phyloP scores from a whole-genome alignment of 768 basidiomycete genomes.

The Steccherinum ochraceum region DNA sequence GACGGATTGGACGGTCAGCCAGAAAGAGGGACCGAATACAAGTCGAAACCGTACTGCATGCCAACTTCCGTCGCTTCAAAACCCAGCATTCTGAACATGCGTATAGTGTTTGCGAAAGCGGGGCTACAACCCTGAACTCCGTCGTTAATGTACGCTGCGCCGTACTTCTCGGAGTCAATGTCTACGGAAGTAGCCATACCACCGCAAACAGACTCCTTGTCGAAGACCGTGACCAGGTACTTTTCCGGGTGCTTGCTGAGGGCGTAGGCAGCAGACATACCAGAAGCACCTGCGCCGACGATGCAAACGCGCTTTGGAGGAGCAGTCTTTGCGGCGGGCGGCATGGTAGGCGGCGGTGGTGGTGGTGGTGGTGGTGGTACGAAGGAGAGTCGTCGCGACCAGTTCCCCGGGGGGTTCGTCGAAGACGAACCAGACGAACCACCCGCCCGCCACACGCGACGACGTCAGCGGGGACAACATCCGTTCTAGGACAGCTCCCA shows the following conservation, averaged over 20 bases:
- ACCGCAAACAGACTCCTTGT: constrained; percentile 21
- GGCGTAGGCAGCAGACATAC: constrained; percentile 29
- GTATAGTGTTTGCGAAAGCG: constrained; percentile 28
- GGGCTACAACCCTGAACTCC: constrained; percentile 31
- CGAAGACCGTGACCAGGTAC: constrained; percentile 26
- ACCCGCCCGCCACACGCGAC: too few relatives aligned
- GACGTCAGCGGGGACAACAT: too few relatives aligned
- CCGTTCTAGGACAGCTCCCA: too few relatives aligned
- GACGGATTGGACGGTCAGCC: not conserved
- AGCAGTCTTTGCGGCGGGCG: not conserved
- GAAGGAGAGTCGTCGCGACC: too few relatives aligned
- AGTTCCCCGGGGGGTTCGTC: too few relatives aligned
- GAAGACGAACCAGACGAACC: too few relatives aligned
- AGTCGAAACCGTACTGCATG: constrained; percentile 22
- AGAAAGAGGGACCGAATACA: not conserved
- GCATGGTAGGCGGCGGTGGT: constrained; percentile 7
- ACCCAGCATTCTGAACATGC: constrained; percentile 28
- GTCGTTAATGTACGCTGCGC: constrained; percentile 31
- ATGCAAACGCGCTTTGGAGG: constrained; percentile 20
- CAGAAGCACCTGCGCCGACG: constrained; percentile 23
- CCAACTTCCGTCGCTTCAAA: constrained; percentile 27
- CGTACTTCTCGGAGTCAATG: constrained; percentile 24
- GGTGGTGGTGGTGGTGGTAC: constrained; percentile 8
- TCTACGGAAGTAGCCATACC: constrained; percentile 30
- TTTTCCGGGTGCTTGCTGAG: constrained; percentile 25